Evolutionary conservation across 2,329 filamentous ascomycete genomes (phyloP).

Genomic region (Penicillium occitanis): DNA sequence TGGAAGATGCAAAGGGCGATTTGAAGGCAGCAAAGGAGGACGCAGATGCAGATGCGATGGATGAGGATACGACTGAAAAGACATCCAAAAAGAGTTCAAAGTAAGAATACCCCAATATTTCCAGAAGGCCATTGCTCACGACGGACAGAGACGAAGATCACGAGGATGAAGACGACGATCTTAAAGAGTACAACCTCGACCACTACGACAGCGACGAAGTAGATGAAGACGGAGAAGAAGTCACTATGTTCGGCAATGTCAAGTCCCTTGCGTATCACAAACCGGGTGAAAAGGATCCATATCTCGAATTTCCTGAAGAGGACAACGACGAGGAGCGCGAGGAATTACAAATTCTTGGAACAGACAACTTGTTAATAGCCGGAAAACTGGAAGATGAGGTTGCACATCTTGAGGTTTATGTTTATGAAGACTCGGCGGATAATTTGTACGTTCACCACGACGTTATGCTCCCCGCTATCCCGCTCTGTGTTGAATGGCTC

Average conservation of each 20-base stretch:
- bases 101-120: not conserved
- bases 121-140: slow-evolving; percentile 1
- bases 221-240: slow-evolving; percentile 65
- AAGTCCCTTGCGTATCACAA: slow-evolving; percentile 92
- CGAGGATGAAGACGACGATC: slow-evolving; percentile 83
- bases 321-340: slow-evolving; percentile 88
- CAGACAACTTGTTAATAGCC: slow-evolving; percentile 88
- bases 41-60: slow-evolving; percentile 40
- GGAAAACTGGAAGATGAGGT: slow-evolving; percentile 97
- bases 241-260: slow-evolving; percentile 94
- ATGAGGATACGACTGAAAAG: slow-evolving; percentile 27
- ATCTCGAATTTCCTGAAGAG: slow-evolving; percentile 81
- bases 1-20: slow-evolving; percentile 90
- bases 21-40: slow-evolving; percentile 67
- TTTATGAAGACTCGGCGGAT: slow-evolving; percentile 92
- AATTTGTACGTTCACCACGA: slow-evolving; percentile 99
- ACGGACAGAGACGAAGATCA: slow-evolving; percentile 42
- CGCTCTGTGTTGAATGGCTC: slow-evolving; percentile 92
- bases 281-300: slow-evolving; percentile 91
- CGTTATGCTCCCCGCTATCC: slow-evolving; percentile 97
- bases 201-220: slow-evolving; percentile 86
- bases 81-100: slow-evolving; percentile 23
- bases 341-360: slow-evolving; percentile 87
- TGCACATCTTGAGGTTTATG: slow-evolving; percentile 92
- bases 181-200: slow-evolving; percentile 95